Conservation (phyloP, 2,329 filamentous ascomycete genomes). For the Colletotrichum aenigma region DNA sequence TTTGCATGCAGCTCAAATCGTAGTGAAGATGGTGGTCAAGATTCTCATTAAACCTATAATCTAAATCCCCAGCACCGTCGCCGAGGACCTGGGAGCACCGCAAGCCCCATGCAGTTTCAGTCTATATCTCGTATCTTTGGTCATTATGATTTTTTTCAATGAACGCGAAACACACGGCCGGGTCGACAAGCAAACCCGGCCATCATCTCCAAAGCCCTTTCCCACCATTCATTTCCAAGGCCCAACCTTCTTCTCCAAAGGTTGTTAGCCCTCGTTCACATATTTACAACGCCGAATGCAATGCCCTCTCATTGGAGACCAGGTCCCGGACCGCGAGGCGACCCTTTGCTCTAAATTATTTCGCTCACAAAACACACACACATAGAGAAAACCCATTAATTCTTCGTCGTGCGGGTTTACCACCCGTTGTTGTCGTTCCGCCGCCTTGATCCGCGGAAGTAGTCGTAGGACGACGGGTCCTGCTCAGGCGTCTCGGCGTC, state of each 20-base stretch:
- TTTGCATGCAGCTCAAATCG: rapidly evolving
- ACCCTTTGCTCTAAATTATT: constrained; percentile 1
- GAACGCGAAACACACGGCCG: not conserved
- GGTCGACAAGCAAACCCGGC: not conserved
- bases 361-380: constrained; percentile 2
- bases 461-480: constrained; percentile 60
- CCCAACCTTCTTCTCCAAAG: not conserved
- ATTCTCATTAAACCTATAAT: constrained; percentile 15
- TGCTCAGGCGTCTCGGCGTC: constrained; percentile 42
- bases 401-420: constrained; percentile 25
- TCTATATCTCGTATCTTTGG: constrained; percentile 21
- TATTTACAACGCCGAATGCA: constrained; percentile 13
- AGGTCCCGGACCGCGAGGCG: not conserved
- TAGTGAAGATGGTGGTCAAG: not conserved
- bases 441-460: constrained; percentile 51
- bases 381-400: not conserved
- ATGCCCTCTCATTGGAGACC: constrained; percentile 5
- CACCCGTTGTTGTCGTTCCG: constrained; percentile 44
- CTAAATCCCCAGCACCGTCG: not conserved
- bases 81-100: not conserved
- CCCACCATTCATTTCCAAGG: not conserved
- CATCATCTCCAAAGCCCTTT: not conserved
- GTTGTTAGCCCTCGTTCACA: not conserved
- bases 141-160: constrained; percentile 13
- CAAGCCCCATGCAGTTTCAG: constrained; percentile 4